Conservation (phyloP, 331 rosid species). For the Ulmus americana region DNA sequence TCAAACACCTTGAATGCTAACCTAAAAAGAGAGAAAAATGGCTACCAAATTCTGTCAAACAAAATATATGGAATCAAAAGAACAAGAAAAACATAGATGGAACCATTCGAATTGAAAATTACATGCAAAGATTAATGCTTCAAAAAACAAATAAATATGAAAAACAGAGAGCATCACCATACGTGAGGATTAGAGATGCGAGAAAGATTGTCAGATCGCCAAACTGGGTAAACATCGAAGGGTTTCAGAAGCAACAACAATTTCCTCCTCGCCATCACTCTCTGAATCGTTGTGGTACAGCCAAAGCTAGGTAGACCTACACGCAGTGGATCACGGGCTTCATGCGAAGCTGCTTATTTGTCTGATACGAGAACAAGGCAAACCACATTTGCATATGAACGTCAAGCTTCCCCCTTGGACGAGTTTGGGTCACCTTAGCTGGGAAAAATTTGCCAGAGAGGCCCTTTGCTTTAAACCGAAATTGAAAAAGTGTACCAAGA, state of each 20-base stretch:
- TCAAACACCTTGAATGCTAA: slow-evolving; percentile 36
- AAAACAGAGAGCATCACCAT: background rate
- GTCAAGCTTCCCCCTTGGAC: too few species aligned
- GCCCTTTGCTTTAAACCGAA: too few species aligned
- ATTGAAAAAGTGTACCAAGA: too few species aligned
- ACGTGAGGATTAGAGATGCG: slow-evolving; percentile 50
- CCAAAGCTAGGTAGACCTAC: background rate
- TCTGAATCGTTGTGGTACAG: slow-evolving; percentile 6
- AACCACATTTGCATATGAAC: too few species aligned
- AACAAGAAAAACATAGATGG: background rate
- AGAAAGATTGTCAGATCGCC: slow-evolving; percentile 31
- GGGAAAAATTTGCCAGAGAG: too few species aligned
- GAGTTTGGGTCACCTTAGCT: too few species aligned
- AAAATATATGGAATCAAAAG: background rate
- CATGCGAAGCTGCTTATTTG: background rate
- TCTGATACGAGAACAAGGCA: too few species aligned
- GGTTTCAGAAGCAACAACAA: slow-evolving; percentile 62
- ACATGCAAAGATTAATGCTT: background rate
- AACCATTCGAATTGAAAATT: slow-evolving; percentile 2
- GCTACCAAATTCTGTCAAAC: background rate
- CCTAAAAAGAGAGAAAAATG: slow-evolving; percentile 11
- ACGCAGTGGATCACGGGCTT: background rate
- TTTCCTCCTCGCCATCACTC: slow-evolving; percentile 49
- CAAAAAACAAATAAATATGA: background rate
- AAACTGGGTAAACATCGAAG: slow-evolving; percentile 37